Percentiles rank a stretch among this genome's conserved stretches.
phyloP scores from a whole-genome alignment of 129 eudicot species.

The Mikania micrantha region DNA sequence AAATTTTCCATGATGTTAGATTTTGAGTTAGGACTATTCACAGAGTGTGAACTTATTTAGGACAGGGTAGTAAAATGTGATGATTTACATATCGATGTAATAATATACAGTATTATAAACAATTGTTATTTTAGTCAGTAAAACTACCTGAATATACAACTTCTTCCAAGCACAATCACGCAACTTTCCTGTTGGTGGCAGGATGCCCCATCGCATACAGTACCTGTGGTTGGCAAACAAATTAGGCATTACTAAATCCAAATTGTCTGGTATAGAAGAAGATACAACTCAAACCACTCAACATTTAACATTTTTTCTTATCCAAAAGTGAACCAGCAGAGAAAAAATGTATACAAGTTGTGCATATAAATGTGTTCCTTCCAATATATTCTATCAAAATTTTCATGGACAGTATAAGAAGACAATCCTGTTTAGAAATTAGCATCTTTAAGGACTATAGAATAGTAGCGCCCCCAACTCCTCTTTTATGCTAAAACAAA shows the following conservation, averaged over 20 bases:
- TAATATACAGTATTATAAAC: neutral
- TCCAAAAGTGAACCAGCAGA: neutral
- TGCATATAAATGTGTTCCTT: neutral
- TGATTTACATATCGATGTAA: neutral
- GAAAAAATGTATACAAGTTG: neutral
- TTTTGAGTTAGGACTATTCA: neutral
- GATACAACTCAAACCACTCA: neutral
- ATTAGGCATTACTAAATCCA: neutral
- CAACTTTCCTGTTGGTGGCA: conserved; percentile 52
- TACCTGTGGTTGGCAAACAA: conserved; percentile 39
- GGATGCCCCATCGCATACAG: conserved; percentile 86
- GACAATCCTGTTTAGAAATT: too few relatives aligned
- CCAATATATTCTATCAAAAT: neutral
- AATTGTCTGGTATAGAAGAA: neutral
- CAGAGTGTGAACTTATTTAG: neutral
- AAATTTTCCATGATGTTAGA: neutral
- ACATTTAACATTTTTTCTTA: neutral
- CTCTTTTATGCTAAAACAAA: neutral
- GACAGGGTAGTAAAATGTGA: neutral
- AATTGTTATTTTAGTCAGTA: neutral
- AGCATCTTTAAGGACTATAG: neutral
- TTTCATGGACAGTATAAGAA: too few relatives aligned
- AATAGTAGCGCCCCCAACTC: neutral
- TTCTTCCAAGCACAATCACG: conserved; percentile 95
- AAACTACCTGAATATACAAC: conserved; percentile 76